Conservation (phyloP, 2,329 filamentous ascomycete species). For the Calonectria pseudoreteaudii region DNA sequence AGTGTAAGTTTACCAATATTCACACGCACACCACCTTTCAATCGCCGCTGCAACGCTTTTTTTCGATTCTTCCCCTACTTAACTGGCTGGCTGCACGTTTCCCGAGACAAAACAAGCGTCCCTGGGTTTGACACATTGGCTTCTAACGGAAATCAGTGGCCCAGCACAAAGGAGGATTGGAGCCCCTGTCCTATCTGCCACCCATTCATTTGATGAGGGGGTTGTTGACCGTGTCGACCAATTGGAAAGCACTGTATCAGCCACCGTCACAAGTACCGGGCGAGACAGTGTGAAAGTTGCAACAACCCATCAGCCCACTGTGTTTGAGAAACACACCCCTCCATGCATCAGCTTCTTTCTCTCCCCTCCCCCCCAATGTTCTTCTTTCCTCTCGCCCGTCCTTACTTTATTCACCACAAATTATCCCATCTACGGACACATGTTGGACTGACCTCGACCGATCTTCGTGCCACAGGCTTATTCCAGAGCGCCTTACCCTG, state of each 20-base stretch:
- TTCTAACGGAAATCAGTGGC: neutral
- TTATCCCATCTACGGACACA: neutral
- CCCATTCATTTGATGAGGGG: neutral
- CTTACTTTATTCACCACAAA: neutral
- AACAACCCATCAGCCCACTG: neutral
- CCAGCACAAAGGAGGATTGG: neutral
- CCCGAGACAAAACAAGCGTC: neutral
- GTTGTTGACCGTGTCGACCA: neutral
- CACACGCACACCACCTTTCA: neutral
- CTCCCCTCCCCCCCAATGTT: neutral
- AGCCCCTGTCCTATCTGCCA: neutral
- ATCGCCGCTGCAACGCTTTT: neutral
- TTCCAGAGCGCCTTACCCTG: neutral
- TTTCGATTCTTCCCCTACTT: neutral
- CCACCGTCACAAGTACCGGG: neutral
- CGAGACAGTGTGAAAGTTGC: neutral
- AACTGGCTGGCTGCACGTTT: neutral
- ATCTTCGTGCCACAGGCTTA: neutral
- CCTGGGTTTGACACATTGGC: neutral
- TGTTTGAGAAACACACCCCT: slow-evolving; percentile 4
- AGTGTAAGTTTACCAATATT: neutral
- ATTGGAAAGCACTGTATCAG: neutral
- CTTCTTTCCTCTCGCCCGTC: neutral
- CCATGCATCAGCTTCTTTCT: neutral
- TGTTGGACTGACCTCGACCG: neutral